Percentiles rank a stretch among this genome's conserved stretches.
These are phyloP conservation scores for Ogataea hybrid DNA, from an alignment of 1,139 yeast species.

Conservation along the genomic window DNA sequence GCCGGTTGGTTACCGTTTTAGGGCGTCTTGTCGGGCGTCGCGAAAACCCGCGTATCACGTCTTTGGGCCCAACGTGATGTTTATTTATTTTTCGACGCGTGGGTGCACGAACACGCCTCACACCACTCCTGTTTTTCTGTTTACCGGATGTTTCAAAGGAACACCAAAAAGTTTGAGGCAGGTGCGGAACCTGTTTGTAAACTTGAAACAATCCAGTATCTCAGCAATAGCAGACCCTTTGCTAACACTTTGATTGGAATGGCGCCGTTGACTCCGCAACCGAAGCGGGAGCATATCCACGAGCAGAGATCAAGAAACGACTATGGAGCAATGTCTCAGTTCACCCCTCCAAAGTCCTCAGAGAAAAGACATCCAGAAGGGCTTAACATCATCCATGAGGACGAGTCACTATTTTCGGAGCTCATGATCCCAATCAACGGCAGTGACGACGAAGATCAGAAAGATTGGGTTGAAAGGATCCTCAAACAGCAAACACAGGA, in stretches of 20 bases:
- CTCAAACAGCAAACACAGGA: constrained; percentile 13
- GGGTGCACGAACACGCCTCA: constrained; percentile 14
- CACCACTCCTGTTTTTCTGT: constrained; percentile 16
- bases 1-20: neutral
- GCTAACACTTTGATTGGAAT: constrained; percentile 1
- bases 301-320: neutral
- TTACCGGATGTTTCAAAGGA: constrained; percentile 9
- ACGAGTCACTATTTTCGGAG: constrained; percentile 16
- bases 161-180: constrained; percentile 4
- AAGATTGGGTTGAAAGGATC: constrained; percentile 25
- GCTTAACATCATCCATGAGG: constrained; percentile 9
- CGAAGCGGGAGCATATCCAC: constrained; percentile 3
- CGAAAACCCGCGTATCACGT: neutral
- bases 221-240: neutral
- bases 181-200: constrained; percentile 4
- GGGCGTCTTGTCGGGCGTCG: neutral
- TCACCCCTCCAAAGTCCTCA: constrained; percentile 18
- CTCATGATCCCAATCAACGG: constrained; percentile 12
- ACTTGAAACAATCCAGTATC: constrained; percentile 1
- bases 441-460: constrained; percentile 12
- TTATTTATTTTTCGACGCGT: constrained; percentile 8
- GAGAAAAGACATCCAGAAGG: constrained; percentile 3
- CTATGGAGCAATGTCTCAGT: neutral
- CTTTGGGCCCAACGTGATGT: neutral
- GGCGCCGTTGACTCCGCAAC: constrained; percentile 14